These are phyloP conservation scores for Carex littledalei DNA, from an alignment of 176 grass and related monocot genomes.

Conservation along the genomic window DNA sequence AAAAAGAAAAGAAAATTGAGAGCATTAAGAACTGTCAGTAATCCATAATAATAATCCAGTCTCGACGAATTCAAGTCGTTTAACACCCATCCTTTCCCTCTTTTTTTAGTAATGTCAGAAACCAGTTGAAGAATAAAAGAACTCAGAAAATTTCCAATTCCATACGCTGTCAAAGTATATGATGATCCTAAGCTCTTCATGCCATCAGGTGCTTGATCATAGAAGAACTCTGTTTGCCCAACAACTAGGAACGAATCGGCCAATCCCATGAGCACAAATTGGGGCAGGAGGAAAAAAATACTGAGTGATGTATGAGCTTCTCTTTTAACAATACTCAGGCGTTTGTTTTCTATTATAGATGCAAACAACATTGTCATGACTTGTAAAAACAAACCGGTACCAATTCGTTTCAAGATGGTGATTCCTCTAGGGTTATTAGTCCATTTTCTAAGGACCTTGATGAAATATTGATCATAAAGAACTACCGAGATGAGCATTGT, in stretches of 20 bases:
- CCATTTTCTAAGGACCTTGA: constrained; percentile 26
- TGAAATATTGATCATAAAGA: constrained; percentile 55
- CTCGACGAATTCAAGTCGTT: constrained; percentile 69
- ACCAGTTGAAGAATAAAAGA: constrained; percentile 48
- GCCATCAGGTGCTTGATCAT: constrained; percentile 83
- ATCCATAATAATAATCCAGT: constrained; percentile 71
- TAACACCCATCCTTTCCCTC: constrained; percentile 43
- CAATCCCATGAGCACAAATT: constrained; percentile 75
- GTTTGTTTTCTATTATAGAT: constrained; percentile 32
- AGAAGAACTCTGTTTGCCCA: constrained; percentile 71
- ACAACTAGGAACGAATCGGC: constrained; percentile 57
- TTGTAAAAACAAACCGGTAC: constrained; percentile 53
- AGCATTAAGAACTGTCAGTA: constrained; percentile 37
- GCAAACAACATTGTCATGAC: constrained; percentile 44
- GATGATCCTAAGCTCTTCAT: constrained; percentile 88
- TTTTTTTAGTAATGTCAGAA: constrained; percentile 22
- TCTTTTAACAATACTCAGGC: constrained; percentile 36
- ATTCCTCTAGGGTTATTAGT: constrained; percentile 83
- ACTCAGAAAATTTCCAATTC: constrained; percentile 65
- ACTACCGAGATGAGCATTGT: constrained; percentile 55
- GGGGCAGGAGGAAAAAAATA: constrained; percentile 70
- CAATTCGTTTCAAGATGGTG: constrained; percentile 68
- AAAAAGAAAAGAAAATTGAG: constrained; percentile 48
- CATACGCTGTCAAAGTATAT: constrained; percentile 48
- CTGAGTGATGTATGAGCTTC: constrained; percentile 32